Evolutionary conservation across 1,139 yeast genomes (phyloP).

Genomic region (Barnettozyma hawaiiensis): DNA sequence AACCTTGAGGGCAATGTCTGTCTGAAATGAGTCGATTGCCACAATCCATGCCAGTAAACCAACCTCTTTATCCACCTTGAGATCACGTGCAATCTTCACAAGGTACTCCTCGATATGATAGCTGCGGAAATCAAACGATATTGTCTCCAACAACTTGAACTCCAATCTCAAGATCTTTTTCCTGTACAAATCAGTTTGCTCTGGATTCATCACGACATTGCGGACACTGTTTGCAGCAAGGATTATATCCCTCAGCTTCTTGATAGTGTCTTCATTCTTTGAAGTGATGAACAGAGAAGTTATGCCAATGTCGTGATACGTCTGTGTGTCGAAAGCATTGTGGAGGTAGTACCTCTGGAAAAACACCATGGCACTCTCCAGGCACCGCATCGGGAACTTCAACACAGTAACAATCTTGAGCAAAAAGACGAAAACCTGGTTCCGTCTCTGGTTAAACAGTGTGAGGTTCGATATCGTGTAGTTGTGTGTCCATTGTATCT

Average conservation of each 20-base stretch:
- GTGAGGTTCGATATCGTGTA: constrained; percentile 46
- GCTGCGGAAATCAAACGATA: constrained; percentile 69
- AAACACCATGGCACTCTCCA: constrained; percentile 64
- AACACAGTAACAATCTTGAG: constrained; percentile 47
- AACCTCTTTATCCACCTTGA: constrained; percentile 40
- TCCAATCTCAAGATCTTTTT: constrained; percentile 54
- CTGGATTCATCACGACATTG: constrained; percentile 26
- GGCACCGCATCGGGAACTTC: constrained; percentile 61
- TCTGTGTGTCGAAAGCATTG: constrained; percentile 46
- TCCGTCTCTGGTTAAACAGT: constrained; percentile 45
- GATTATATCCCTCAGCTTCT: constrained; percentile 56
- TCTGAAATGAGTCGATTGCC: constrained; percentile 65
- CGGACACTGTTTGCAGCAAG: constrained; percentile 29
- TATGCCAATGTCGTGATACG: constrained; percentile 51
- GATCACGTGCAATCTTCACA: constrained; percentile 58
- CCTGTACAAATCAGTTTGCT: constrained; percentile 42
- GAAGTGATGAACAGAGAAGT: constrained; percentile 76
- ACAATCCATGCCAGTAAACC: constrained; percentile 69
- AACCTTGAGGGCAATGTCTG: constrained; percentile 62
- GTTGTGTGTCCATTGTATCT: constrained; percentile 47
- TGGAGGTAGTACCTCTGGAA: constrained; percentile 68
- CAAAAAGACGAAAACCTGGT: constrained; percentile 49
- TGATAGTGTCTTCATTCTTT: constrained; percentile 85
- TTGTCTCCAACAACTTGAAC: constrained; percentile 66
- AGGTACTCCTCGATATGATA: constrained; percentile 62